Evolutionary conservation across 2,329 filamentous ascomycete species (phyloP).

Genomic region (Pseudodiploospora longispora): DNA sequence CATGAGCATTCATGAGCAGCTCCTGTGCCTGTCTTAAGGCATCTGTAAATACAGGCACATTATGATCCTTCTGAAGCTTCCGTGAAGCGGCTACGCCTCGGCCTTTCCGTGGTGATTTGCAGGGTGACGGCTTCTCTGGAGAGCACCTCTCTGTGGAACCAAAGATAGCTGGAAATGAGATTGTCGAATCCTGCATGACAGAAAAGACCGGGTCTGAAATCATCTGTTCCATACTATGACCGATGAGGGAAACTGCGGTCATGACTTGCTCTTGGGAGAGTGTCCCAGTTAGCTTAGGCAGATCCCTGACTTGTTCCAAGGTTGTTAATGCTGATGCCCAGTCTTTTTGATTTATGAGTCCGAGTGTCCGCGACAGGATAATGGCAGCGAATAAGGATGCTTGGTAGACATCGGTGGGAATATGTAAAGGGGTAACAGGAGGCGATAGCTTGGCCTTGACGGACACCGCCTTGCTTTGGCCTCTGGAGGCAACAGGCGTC

Average conservation of each 20-base stretch:
- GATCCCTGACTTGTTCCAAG: constrained; percentile 41
- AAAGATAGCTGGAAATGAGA: constrained; percentile 70
- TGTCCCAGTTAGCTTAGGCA: constrained; percentile 32
- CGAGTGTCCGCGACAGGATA: constrained; percentile 32
- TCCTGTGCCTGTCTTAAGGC: constrained; percentile 59
- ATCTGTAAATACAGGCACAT: constrained; percentile 41
- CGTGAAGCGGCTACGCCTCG: constrained; percentile 14
- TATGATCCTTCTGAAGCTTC: constrained; percentile 22
- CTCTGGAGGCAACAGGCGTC: constrained; percentile 8
- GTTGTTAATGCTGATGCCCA: constrained; percentile 51
- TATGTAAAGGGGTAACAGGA: constrained; percentile 8
- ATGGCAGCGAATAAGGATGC: constrained; percentile 28
- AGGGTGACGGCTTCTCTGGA: constrained; percentile 26
- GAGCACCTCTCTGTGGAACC: constrained; percentile 31
- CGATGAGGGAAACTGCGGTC: constrained; percentile 59
- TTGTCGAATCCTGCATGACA: constrained; percentile 83
- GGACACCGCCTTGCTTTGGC: constrained; percentile 6
- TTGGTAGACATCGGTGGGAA: constrained; percentile 27
- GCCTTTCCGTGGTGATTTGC: constrained; percentile 28
- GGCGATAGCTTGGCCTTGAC: constrained; percentile 15
- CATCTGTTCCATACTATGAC: constrained; percentile 64
- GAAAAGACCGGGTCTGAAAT: constrained; percentile 77
- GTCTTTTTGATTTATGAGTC: constrained; percentile 41
- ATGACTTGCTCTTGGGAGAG: constrained; percentile 48
- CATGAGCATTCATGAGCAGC: constrained; percentile 55